Evolutionary conservation across 2,329 filamentous ascomycete genomes (phyloP).

Genomic region (Cyphellophora attinorum): DNA sequence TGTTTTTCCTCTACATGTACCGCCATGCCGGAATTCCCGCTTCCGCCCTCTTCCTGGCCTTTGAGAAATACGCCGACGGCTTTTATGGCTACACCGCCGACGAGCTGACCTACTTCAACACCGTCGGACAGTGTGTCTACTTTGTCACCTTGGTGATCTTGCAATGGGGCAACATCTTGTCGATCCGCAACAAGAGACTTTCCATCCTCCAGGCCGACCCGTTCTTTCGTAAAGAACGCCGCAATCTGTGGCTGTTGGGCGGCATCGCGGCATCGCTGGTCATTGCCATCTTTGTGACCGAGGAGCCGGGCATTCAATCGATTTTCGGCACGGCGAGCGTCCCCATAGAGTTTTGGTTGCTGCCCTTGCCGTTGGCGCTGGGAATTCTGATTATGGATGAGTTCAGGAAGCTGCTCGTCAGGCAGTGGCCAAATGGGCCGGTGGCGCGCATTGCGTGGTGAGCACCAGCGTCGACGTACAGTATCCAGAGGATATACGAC

Average conservation of each 20-base stretch:
- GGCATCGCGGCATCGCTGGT: constrained; percentile 59
- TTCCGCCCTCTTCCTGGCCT: too few species aligned
- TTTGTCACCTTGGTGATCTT: constrained; percentile 73
- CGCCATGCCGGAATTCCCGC: too few species aligned
- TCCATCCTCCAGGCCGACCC: constrained; percentile 66
- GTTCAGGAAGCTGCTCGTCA: too few species aligned
- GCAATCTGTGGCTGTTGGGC: constrained; percentile 61
- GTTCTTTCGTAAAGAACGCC: constrained; percentile 52
- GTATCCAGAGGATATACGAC: too few species aligned
- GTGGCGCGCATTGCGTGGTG: too few species aligned
- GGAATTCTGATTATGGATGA: too few species aligned
- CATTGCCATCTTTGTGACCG: constrained; percentile 59
- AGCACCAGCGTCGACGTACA: too few species aligned
- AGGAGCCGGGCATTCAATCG: constrained; percentile 56
- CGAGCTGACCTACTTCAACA: constrained; percentile 46
- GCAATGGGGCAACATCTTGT: constrained; percentile 64
- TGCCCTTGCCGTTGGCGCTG: constrained; percentile 63
- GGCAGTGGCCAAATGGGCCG: too few species aligned
- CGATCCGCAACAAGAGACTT: constrained; percentile 54
- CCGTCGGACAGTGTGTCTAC: constrained; percentile 63
- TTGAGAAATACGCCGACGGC: constrained; percentile 56
- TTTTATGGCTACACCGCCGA: constrained; percentile 48
- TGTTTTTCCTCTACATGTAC: constrained; percentile 57
- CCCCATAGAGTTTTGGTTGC: constrained; percentile 65
- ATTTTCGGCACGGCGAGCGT: constrained; percentile 56